Conservation (phyloP, 768 basidiomycete genomes). For the Tulasnella sp. region DNA sequence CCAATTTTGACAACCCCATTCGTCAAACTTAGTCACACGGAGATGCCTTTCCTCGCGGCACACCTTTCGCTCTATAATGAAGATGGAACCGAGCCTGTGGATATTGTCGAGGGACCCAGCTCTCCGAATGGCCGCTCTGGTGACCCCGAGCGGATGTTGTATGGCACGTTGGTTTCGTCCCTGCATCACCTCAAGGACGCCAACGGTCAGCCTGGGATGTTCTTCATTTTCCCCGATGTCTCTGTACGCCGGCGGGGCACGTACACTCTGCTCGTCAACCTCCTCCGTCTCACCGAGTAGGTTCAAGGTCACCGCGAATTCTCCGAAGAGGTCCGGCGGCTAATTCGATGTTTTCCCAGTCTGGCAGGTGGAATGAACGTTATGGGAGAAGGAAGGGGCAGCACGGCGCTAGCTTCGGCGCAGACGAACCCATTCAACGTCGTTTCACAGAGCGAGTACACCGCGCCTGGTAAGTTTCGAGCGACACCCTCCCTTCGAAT, state of each 20-base stretch:
- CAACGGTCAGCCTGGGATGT: constrained; percentile 78
- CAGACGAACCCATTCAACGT: constrained; percentile 80
- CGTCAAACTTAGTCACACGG: constrained; percentile 63
- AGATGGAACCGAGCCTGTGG: constrained; percentile 65
- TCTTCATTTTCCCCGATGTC: constrained; percentile 90
- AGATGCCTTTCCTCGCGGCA: constrained; percentile 85
- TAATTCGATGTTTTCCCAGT: constrained; percentile 41
- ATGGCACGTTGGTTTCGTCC: constrained; percentile 84
- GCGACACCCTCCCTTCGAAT: constrained; percentile 32
- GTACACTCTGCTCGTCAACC: constrained; percentile 72
- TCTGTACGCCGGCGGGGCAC: constrained; percentile 78
- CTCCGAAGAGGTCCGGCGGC: constrained; percentile 3
- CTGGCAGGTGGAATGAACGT: constrained; percentile 55
- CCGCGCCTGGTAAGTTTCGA: constrained; percentile 69
- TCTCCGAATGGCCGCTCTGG: constrained; percentile 43
- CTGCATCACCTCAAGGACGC: constrained; percentile 79
- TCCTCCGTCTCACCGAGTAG: constrained; percentile 77
- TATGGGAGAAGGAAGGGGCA: constrained; percentile 49
- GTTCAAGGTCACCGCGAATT: constrained; percentile 40
- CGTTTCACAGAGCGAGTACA: constrained; percentile 69
- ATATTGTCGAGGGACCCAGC: constrained; percentile 49
- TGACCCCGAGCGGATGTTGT: constrained; percentile 64
- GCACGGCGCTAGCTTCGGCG: constrained; percentile 66
- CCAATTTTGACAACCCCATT: constrained; percentile 38
- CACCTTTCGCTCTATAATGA: constrained; percentile 75